Evolutionary conservation across 129 eudicot species (phyloP).

Genomic region (Calendula officinalis): DNA sequence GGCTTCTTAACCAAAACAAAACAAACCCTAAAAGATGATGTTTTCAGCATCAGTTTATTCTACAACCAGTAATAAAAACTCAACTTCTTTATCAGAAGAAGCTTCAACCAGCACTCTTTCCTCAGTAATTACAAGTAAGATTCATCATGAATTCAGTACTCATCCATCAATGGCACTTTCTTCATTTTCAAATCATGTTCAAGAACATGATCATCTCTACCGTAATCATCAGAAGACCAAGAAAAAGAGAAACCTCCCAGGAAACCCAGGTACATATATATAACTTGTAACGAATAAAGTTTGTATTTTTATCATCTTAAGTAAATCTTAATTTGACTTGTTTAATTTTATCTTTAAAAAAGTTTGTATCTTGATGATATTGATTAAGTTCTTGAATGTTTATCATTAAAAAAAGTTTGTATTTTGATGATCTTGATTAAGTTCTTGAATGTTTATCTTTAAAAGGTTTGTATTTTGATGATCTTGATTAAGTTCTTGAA

Average conservation of each 20-base stretch:
- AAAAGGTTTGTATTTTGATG: neutral
- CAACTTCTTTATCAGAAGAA: slow-evolving; percentile 59
- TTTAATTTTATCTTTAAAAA: neutral
- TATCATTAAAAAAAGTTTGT: neutral
- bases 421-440: neutral
- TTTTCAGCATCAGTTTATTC: slow-evolving; percentile 55
- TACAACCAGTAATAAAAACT: slow-evolving; percentile 35
- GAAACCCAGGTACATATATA: slow-evolving; percentile 67
- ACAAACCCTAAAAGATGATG: slow-evolving; percentile 40
- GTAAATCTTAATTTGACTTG: neutral
- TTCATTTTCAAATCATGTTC: slow-evolving; percentile 22
- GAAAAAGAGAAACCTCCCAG: slow-evolving; percentile 88
- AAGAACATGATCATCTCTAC: slow-evolving; percentile 35
- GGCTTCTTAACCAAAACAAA: slow-evolving; percentile 30
- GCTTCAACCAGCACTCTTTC: slow-evolving; percentile 39
- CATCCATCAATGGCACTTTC: slow-evolving; percentile 42
- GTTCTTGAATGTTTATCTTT: neutral
- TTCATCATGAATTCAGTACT: slow-evolving; percentile 37
- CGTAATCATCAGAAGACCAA: slow-evolving; percentile 61
- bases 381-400: slow-evolving; percentile 6
- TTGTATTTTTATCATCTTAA: neutral
- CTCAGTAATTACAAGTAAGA: slow-evolving; percentile 43
- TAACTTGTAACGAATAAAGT: neutral
- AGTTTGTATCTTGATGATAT: neutral
- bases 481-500: slow-evolving; percentile 2